Percentiles rank a stretch among this genome's conserved stretches.
These are phyloP conservation scores for Sporothrix pseudoabietina DNA, from an alignment of 2,329 filamentous ascomycete species.

Conservation along the genomic window DNA sequence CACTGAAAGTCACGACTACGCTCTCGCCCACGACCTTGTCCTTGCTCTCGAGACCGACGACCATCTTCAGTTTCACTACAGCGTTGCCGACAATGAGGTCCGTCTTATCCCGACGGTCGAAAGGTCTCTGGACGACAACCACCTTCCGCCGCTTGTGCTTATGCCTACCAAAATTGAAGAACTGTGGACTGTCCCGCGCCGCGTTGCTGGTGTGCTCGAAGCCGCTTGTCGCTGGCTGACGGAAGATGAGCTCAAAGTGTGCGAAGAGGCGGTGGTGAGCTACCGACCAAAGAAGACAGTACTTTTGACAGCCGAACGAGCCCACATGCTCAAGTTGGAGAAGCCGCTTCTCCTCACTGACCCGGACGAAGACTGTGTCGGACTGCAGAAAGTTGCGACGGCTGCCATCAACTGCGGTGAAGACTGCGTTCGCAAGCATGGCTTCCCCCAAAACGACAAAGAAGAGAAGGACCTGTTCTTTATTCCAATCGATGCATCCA, in stretches of 20 bases:
- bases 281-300: not conserved
- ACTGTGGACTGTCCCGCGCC: slow-evolving; percentile 27
- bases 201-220: slow-evolving; percentile 23
- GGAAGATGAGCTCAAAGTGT: not conserved
- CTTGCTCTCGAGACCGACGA: slow-evolving; percentile 24
- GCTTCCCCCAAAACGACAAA: too few species aligned
- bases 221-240: not conserved
- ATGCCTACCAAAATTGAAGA: slow-evolving; percentile 22
- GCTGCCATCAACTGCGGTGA: not conserved
- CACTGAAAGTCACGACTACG: slow-evolving; percentile 23
- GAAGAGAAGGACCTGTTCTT: slow-evolving; percentile 11
- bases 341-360: slow-evolving; percentile 27
- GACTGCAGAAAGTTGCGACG: not conserved
- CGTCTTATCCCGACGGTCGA: not conserved
- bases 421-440: not conserved
- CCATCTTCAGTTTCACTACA: slow-evolving; percentile 23
- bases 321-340: slow-evolving; percentile 23
- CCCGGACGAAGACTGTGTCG: slow-evolving; percentile 30
- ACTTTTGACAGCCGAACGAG: too few species aligned
- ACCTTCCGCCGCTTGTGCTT: slow-evolving; percentile 24
- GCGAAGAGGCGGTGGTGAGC: not conserved
- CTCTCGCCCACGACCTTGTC: slow-evolving; percentile 27
- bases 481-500: not conserved
- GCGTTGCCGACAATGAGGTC: not conserved
- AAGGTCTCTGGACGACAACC: not conserved